Evolutionary conservation across 2,329 filamentous ascomycete species (phyloP), one percentile per base, ranked within the genome.

Genomic region (Amauroascus niger): DNA sequence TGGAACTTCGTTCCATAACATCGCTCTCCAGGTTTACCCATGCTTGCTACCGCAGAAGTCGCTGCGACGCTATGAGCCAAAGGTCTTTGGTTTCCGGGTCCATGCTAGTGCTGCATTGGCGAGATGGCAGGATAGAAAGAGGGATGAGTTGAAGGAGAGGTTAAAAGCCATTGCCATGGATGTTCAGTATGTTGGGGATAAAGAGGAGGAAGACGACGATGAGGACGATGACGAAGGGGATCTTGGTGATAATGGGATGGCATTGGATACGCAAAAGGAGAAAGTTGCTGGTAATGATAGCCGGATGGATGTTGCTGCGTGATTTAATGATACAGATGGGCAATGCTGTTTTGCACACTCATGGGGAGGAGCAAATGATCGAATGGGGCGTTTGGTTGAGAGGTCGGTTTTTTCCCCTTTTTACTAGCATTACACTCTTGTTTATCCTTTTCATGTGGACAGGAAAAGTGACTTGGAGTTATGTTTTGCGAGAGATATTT

Each of bases 11-110:
- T 98, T 98, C 77, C 91, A 96, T 78, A 96, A 96, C 74, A 96
- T 98, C 71, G 82, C 98, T 58, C 97, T 98, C 76, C 93, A 98
- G 71, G 93, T 98, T 53, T 97, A 97, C 69, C 91, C 93, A 5
- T 83, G 87, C 22, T 79, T 98, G 62, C 82, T 94, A 49, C 93
- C 93, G 2, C 76, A 82, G 61, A 98, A 97, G 78, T 88, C 82
- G 62, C 77, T 83, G 58, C 83, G 88, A 59, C 82, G 93, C 61
- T 96, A 97, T 71, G 81, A 91, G 54, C 93, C 93, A 22, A 82
- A 87, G 55, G 86, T 95, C 57, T 98, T 93, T 69, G 93, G 93
- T 32, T 98, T 98, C 78, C 88, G 88, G 65, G 89, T 98, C 5
- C 93, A 98, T 72, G 87, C 89, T 3, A 80, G 86, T 14, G 91